A percentile compares a stretch with the other conserved stretches of the same genome.
phyloP scores from a whole-genome alignment of 441 rosid species.

The Populus trichocarpa region DNA sequence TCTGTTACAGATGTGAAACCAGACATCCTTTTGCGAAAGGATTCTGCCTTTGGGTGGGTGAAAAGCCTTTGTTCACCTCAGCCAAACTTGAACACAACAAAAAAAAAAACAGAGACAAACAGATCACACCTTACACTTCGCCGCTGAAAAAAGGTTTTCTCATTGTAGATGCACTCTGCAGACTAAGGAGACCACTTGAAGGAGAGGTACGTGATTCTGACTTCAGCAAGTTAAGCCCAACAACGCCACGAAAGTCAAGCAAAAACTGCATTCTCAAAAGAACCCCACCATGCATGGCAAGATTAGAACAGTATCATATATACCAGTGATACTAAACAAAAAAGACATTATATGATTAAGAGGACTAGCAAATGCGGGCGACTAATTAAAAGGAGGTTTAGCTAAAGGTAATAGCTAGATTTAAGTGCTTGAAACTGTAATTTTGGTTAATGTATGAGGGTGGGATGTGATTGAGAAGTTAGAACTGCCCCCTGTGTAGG shows the following conservation, averaged over 20 bases:
- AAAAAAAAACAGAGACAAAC: background rate
- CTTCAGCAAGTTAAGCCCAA: no score
- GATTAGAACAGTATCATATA: background rate
- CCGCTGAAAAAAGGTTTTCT: background rate
- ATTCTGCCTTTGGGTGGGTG: no score
- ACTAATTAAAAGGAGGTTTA: no score
- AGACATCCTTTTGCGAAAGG: background rate
- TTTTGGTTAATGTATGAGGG: no score
- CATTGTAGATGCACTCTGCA: background rate
- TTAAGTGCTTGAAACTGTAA: no score
- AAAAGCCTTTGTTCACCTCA: conserved; percentile 3
- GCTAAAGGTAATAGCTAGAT: no score
- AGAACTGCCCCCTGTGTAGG: conserved; percentile 32
- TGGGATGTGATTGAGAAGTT: background rate
- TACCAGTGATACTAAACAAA: background rate
- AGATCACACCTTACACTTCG: background rate
- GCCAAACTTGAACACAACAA: background rate
- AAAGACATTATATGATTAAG: background rate
- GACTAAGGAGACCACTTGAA: conserved; percentile 1
- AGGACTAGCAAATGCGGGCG: no score
- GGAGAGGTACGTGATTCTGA: no score
- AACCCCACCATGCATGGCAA: background rate
- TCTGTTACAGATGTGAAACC: background rate
- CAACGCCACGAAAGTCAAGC: background rate
- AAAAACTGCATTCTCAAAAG: background rate